Percentiles rank a stretch among this genome's conserved stretches.
phyloP scores from a whole-genome alignment of 345 rosid genomes.

The Clarkia xantiana region DNA sequence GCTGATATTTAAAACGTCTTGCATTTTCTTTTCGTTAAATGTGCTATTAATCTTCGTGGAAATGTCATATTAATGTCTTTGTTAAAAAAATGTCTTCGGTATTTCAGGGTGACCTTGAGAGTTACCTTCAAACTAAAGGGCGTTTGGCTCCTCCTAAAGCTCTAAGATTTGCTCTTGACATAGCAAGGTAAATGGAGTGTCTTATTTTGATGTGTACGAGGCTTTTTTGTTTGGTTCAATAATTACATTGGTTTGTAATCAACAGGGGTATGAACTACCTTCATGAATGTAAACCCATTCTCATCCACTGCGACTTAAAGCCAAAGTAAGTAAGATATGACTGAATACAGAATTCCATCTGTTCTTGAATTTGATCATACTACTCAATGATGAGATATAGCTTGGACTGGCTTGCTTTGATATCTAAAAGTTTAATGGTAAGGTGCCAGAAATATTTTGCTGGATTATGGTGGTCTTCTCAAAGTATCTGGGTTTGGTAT shows the following conservation, averaged over 20 bases:
- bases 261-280: conserved; percentile 66
- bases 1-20: too few species aligned
- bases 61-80: neutral
- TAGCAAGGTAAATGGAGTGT: conserved; percentile 54
- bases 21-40: too few species aligned
- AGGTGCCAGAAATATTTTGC: conserved; percentile 99
- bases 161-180: conserved; percentile 69
- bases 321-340: conserved; percentile 64
- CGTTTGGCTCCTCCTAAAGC: conserved; percentile 74
- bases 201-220: neutral
- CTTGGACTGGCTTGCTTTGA: conserved; percentile 34
- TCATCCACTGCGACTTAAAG: conserved; percentile 74
- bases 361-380: neutral
- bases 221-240: neutral
- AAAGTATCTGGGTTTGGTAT: conserved; percentile 83
- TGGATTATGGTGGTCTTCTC: conserved; percentile 65
- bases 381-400: neutral
- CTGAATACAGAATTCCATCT: conserved; percentile 33
- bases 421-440: conserved; percentile 53
- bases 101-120: conserved; percentile 71
- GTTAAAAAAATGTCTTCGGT: conserved; percentile 7
- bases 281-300: conserved; percentile 9
- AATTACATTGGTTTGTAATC: conserved; percentile 8
- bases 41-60: too few species aligned
- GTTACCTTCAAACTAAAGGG: conserved; percentile 78